A percentile compares a stretch with the other conserved stretches of the same genome.
phyloP scores from a whole-genome alignment of 1,139 yeast genomes.

The Williopsis jadinii region DNA sequence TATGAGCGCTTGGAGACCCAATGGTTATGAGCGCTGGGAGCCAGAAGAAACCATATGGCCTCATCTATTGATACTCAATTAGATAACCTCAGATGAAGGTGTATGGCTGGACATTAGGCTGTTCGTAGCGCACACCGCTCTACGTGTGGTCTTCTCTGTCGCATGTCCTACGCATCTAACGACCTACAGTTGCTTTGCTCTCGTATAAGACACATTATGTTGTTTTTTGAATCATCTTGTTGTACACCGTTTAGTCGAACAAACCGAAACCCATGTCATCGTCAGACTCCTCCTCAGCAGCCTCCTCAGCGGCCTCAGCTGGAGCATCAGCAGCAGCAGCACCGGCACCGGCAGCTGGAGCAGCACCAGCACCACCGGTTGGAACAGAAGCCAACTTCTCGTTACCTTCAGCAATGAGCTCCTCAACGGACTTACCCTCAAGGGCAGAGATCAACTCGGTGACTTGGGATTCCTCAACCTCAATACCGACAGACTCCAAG shows the following conservation, averaged over 20 bases:
- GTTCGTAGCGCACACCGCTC: too few species aligned
- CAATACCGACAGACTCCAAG: constrained; percentile 71
- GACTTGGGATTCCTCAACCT: constrained; percentile 70
- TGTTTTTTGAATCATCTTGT: neutral
- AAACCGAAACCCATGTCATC: constrained; percentile 89
- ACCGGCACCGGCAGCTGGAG: constrained; percentile 47
- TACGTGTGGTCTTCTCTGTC: too few species aligned
- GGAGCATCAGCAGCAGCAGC: constrained; percentile 46
- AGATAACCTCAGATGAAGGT: too few species aligned
- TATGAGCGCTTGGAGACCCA: too few species aligned
- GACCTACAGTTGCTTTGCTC: too few species aligned
- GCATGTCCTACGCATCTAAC: too few species aligned
- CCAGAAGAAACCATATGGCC: too few species aligned
- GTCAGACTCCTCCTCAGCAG: constrained; percentile 54
- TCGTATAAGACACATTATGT: too few species aligned
- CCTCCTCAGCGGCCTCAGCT: constrained; percentile 55
- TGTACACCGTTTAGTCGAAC: constrained; percentile 54
- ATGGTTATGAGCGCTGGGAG: too few species aligned
- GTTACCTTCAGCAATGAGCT: constrained; percentile 74
- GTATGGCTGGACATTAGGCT: too few species aligned
- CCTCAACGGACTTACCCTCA: constrained; percentile 72
- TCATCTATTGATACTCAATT: too few species aligned
- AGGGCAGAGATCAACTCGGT: constrained; percentile 58
- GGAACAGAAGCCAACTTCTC: constrained; percentile 79
- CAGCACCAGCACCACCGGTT: constrained; percentile 76